A percentile compares a stretch with the other conserved stretches of the same genome.
These are phyloP conservation scores for Mycena filopes DNA, from an alignment of 768 basidiomycete genomes.

Conservation along the genomic window DNA sequence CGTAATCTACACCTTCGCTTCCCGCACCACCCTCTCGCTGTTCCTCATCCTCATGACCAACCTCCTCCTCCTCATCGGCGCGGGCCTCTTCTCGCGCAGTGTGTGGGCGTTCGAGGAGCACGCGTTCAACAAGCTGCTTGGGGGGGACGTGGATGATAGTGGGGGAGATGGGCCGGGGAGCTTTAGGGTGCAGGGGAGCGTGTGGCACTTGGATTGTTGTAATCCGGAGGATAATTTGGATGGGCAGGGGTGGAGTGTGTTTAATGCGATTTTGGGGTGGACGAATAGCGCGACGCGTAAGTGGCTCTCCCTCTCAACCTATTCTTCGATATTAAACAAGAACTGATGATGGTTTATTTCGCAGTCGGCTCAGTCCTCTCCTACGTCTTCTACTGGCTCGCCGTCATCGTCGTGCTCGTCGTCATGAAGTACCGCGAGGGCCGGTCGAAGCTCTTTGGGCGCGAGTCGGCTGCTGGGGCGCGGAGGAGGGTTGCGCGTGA, in stretches of 20 bases:
- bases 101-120: conserved; percentile 79
- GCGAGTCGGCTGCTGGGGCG: conserved; percentile 61
- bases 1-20: conserved; percentile 84
- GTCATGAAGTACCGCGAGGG: conserved; percentile 75
- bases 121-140: conserved; percentile 74
- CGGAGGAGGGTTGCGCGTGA: conserved; percentile 44
- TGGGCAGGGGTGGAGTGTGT: conserved; percentile 79
- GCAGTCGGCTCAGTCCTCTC: conserved; percentile 81
- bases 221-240: conserved; percentile 65
- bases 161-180: conserved; percentile 85
- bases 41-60: conserved; percentile 95
- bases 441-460: conserved; percentile 69
- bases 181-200: conserved; percentile 81
- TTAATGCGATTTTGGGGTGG: conserved; percentile 90
- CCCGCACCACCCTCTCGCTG: conserved; percentile 77
- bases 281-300: conserved; percentile 81
- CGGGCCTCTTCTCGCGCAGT: conserved; percentile 89
- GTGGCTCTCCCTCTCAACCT: conserved; percentile 31
- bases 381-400: conserved; percentile 94
- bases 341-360: neutral
- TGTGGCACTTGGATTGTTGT: conserved; percentile 91
- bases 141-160: conserved; percentile 75
- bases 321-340: neutral
- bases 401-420: conserved; percentile 74
- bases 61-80: conserved; percentile 91